phyloP scores from a whole-genome alignment of 805 yeast genomes.

The Spathaspora gorwiae region DNA sequence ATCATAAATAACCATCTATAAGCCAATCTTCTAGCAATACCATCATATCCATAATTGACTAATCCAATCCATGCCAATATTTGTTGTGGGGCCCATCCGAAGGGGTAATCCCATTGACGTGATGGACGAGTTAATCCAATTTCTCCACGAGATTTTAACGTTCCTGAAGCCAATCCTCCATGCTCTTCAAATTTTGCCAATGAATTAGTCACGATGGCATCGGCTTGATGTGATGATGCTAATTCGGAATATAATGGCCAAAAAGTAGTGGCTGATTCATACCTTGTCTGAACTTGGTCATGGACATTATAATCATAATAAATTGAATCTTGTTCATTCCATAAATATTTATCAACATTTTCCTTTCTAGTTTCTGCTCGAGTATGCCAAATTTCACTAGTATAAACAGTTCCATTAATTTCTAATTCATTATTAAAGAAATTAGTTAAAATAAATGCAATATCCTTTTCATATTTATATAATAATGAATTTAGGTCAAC shows the following conservation, averaged over 20 bases:
- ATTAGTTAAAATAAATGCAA: slow-evolving; percentile 56
- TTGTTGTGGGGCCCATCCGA: slow-evolving; percentile 99
- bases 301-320: slow-evolving; percentile 81
- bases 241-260: slow-evolving; percentile 89
- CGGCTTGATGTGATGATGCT: slow-evolving; percentile 66
- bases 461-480: slow-evolving; percentile 87
- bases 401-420: slow-evolving; percentile 25
- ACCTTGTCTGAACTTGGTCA: slow-evolving; percentile 48
- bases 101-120: slow-evolving; percentile 97
- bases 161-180: slow-evolving; percentile 89
- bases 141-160: slow-evolving; percentile 67
- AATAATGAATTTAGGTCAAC: slow-evolving; percentile 82
- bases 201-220: slow-evolving; percentile 49
- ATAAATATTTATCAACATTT: slow-evolving; percentile 62
- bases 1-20: slow-evolving; percentile 89
- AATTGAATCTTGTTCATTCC: slow-evolving; percentile 78
- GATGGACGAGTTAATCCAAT: slow-evolving; percentile 70
- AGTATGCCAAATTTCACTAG: slow-evolving; percentile 56
- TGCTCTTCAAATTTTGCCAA: slow-evolving; percentile 70
- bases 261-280: slow-evolving; percentile 84
- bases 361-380: slow-evolving; percentile 52
- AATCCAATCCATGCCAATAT: slow-evolving; percentile 91
- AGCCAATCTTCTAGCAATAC: slow-evolving; percentile 63
- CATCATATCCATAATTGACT: slow-evolving; percentile 60
- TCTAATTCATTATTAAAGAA: slow-evolving; percentile 49